A percentile compares a stretch with the other conserved stretches of the same genome.
Conservation (phyloP, 164 flowering plant species). For the Vitis amurensis region DNA sequence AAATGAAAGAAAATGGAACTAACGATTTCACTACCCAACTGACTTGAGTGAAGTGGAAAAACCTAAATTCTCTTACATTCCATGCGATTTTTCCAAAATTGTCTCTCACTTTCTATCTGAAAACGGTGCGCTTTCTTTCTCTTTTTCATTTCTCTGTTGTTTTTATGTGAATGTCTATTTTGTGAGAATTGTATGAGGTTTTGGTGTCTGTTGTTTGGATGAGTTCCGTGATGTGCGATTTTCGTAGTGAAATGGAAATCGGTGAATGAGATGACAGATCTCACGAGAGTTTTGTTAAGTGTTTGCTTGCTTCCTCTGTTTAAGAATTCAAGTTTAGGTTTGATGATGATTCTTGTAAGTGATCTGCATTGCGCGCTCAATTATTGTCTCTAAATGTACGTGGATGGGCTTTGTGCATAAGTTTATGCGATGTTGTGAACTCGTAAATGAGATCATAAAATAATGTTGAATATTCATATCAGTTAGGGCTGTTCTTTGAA, state of each 20-base stretch:
- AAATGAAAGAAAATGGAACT: background rate
- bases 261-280: background rate
- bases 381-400: background rate
- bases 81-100: background rate
- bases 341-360: background rate
- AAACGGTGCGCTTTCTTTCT: slow-evolving; percentile 13
- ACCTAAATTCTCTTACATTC: background rate
- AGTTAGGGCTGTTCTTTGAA: background rate
- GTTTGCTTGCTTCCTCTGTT: background rate
- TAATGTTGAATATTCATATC: background rate
- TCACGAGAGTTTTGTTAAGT: background rate
- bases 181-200: background rate
- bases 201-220: background rate
- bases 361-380: background rate
- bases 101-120: slow-evolving; percentile 1
- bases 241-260: background rate
- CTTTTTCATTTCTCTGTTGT: background rate
- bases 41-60: background rate
- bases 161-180: background rate
- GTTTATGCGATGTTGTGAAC: background rate
- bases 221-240: background rate
- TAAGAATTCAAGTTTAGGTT: background rate
- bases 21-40: no score
- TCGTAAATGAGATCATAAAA: background rate
- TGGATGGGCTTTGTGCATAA: background rate